phyloP scores from a whole-genome alignment of 2,329 filamentous ascomycete genomes.

The Pestalotiopsis sp. region DNA sequence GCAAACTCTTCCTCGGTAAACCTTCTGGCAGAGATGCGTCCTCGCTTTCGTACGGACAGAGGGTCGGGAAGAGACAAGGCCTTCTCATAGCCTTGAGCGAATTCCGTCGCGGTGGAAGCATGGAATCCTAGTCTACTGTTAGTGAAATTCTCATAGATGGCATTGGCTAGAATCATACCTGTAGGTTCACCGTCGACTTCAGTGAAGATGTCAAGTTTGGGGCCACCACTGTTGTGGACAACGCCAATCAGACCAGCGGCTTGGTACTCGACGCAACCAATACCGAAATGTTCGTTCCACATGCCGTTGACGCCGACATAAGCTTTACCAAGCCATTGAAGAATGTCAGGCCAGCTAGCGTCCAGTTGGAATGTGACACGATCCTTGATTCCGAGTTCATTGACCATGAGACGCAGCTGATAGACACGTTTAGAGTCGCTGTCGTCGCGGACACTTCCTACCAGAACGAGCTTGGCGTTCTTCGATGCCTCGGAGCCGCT shows the following conservation, averaged over 20 bases:
- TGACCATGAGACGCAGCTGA: conserved; percentile 80
- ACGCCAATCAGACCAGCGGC: conserved; percentile 91
- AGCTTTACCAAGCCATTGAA: conserved; percentile 75
- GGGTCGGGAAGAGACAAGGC: conserved; percentile 75
- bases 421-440: conserved; percentile 83
- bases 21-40: conserved; percentile 75
- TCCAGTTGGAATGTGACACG: conserved; percentile 87
- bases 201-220: conserved; percentile 90
- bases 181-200: conserved; percentile 77
- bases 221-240: conserved; percentile 90
- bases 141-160: neutral
- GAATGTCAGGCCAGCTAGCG: conserved; percentile 84
- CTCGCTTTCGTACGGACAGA: conserved; percentile 73
- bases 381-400: conserved; percentile 84
- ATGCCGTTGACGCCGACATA: conserved; percentile 94
- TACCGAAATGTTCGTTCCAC: conserved; percentile 99
- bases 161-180: conserved; percentile 50
- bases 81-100: conserved; percentile 77
- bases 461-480: conserved; percentile 73
- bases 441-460: conserved; percentile 90
- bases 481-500: conserved; percentile 52
- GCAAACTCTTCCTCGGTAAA: conserved; percentile 90
- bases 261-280: conserved; percentile 97
- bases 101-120: conserved; percentile 76
- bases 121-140: conserved; percentile 69